These are phyloP conservation scores for Pterocarpus macrocarpus DNA, from an alignment of 306 rosid genomes.

Conservation along the genomic window DNA sequence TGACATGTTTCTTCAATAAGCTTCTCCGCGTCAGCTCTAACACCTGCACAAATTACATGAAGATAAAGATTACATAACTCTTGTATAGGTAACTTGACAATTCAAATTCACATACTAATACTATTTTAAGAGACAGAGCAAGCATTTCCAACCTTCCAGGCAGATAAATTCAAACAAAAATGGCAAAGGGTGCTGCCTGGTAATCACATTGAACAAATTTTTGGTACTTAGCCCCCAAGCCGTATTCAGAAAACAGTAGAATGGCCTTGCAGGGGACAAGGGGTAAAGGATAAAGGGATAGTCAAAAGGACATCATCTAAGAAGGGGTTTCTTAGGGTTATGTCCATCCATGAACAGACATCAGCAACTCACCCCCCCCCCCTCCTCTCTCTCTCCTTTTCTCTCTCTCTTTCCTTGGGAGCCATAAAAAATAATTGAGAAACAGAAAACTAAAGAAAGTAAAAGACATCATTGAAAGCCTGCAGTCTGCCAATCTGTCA, in stretches of 20 bases:
- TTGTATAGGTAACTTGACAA: slow-evolving; percentile 8
- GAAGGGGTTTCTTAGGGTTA: neutral
- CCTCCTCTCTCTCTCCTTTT: no score
- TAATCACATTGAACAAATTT: slow-evolving; percentile 27
- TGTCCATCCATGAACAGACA: neutral
- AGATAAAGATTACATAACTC: slow-evolving; percentile 31
- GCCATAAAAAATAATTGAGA: neutral
- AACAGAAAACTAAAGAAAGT: neutral
- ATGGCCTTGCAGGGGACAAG: neutral
- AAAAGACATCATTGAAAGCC: neutral
- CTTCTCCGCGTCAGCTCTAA: slow-evolving; percentile 69
- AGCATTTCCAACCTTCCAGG: slow-evolving; percentile 26
- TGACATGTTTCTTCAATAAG: slow-evolving; percentile 64
- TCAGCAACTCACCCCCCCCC: no score
- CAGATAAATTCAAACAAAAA: slow-evolving; percentile 31
- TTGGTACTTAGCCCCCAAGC: neutral
- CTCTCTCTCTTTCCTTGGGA: no score
- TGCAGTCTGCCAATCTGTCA: slow-evolving; percentile 11
- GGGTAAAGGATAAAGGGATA: slow-evolving; percentile 24
- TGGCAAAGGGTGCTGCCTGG: slow-evolving; percentile 3
- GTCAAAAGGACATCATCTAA: slow-evolving; percentile 1
- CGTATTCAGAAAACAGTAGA: neutral
- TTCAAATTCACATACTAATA: slow-evolving; percentile 9
- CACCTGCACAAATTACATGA: slow-evolving; percentile 65
- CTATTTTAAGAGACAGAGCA: slow-evolving; percentile 20